Evolutionary conservation across 176 grass and related monocot genomes (phyloP).

Genomic region (Tillandsia fasciculata): DNA sequence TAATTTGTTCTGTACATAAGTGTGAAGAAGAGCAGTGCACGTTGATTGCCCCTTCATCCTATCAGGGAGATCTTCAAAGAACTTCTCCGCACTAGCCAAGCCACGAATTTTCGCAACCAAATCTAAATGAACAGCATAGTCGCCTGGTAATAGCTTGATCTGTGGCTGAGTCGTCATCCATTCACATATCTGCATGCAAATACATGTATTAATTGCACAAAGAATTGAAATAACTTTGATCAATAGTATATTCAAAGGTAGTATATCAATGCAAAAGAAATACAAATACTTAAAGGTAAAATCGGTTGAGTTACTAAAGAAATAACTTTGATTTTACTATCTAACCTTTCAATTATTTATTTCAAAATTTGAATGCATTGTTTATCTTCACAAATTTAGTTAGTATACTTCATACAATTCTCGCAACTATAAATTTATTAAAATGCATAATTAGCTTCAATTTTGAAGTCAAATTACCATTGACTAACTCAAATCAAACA

Average conservation of each 20-base stretch:
- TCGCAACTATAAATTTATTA: too few relatives aligned
- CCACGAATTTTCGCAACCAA: conserved; percentile 67
- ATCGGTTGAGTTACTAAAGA: background rate
- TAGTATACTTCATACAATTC: too few relatives aligned
- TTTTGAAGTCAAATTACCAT: too few relatives aligned
- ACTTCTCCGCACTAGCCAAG: conserved; percentile 65
- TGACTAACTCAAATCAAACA: too few relatives aligned
- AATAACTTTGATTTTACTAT: too few relatives aligned
- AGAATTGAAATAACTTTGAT: background rate
- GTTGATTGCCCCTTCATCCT: conserved; percentile 60
- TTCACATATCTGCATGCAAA: conserved; percentile 53
- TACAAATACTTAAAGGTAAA: background rate
- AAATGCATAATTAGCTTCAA: too few relatives aligned
- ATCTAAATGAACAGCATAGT: conserved; percentile 86
- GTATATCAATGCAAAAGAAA: background rate
- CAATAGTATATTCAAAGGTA: background rate
- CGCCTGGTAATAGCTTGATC: conserved; percentile 61
- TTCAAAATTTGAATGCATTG: too few relatives aligned
- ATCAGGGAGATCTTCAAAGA: conserved; percentile 82
- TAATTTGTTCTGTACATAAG: conserved; percentile 38
- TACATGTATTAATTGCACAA: background rate
- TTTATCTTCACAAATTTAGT: too few relatives aligned
- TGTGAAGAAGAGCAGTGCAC: conserved; percentile 58
- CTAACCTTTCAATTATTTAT: too few relatives aligned
- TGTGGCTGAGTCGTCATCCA: conserved; percentile 71